Evolutionary conservation across 2,329 filamentous ascomycete species (phyloP), one percentile per base, ranked within the genome.

Genomic region (Aspergillus sp.): DNA sequence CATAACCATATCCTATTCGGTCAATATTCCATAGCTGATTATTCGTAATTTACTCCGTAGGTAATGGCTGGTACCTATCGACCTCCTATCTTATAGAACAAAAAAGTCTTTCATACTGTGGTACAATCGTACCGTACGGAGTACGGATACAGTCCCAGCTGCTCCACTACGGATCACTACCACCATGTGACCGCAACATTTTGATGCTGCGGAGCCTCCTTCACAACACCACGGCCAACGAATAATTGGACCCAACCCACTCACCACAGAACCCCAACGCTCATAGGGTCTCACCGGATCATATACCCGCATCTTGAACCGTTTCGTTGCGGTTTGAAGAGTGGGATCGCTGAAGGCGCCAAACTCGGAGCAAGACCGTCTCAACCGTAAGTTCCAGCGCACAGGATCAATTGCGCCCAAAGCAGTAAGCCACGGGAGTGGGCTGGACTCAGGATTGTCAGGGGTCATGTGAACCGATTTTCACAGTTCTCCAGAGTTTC

Each of bases 101-200:
- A 21, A 33, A 54, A 33, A n/a, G 33, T 41, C 40, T 21, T 15
- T 31, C 6, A 11, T 46, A 24, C 23, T 31, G 3, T 11, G 24
- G 24, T 21, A 21, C 21, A 21, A 21, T 21, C 21, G 21, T 21
- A 21, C 21, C 21, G 21, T 21, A 21, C 21, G 21, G 21, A 21
- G 24, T 33, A 33, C 17, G 17, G 17, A 17, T 17, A 17, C 45
- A 47, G 35, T 19, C 27, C 45, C 27, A 35, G 17, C 27, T 35
- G 27, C 49, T 53, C 51, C 51, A 41, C 44, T 23, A 40, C 17
- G 52, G 21, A 46, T 37, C 31, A n/a, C 37, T 15, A 7, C 35
- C 45, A 21, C 52, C 52, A 54, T 54, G 52, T 54, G 52, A 54
- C 52, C 35, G 33, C 33, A 21, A 53, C 31, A 47, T 41, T 54